A percentile compares a stretch with the other conserved stretches of the same genome.
Conservation (phyloP, 2,329 filamentous ascomycete genomes). For the Cladosporium oxysporum region DNA sequence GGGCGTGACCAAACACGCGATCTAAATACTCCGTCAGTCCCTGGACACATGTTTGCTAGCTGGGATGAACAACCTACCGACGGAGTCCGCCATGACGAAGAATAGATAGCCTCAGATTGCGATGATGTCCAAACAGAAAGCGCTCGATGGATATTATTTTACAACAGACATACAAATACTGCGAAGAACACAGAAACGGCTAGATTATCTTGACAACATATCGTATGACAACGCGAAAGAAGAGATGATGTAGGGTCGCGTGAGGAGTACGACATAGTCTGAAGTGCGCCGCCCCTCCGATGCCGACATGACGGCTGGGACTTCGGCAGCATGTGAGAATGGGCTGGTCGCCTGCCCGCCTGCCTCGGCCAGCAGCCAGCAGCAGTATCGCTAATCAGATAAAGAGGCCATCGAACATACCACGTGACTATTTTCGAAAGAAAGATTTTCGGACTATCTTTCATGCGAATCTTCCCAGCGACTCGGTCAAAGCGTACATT, state of each 20-base stretch:
- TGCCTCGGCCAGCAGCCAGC: slow-evolving; percentile 1
- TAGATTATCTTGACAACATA: background rate
- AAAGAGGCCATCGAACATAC: background rate
- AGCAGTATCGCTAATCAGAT: background rate
- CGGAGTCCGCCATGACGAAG: slow-evolving; percentile 13
- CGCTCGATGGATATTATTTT: background rate
- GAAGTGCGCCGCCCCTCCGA: background rate
- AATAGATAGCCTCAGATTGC: background rate
- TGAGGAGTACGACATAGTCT: slow-evolving; percentile 4
- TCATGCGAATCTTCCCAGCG: background rate
- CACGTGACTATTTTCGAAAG: background rate
- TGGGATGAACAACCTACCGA: background rate
- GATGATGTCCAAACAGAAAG: background rate
- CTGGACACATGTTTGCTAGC: background rate
- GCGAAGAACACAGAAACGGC: background rate
- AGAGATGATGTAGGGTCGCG: slow-evolving; percentile 1
- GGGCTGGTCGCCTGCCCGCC: background rate
- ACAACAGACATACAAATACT: background rate
- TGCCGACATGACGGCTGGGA: background rate
- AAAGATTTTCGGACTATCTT: slow-evolving; percentile 7
- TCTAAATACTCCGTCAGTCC: slow-evolving; percentile 55
- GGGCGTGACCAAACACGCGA: slow-evolving; percentile 96
- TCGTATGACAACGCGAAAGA: background rate
- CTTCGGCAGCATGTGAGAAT: slow-evolving; percentile 15
- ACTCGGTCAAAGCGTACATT: background rate